Conservation (phyloP, 257 asterid genomes). For the Voacanga thouarsii region DNA sequence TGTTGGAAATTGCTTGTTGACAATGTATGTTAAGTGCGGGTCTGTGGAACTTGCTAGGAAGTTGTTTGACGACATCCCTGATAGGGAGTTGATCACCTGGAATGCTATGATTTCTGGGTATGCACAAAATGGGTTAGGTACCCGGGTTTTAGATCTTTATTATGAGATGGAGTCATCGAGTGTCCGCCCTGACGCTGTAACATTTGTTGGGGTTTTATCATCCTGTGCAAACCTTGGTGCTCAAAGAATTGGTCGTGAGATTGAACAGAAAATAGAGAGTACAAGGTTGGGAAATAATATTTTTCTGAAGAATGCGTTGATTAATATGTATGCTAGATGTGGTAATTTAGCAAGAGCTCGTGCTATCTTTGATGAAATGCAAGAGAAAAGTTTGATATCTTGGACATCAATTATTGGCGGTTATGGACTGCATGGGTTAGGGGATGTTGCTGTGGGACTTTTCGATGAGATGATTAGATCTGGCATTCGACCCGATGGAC, state of each 20-base stretch:
- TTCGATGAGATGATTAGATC: conserved; percentile 64
- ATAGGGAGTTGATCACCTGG: conserved; percentile 76
- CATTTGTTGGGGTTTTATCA: conserved; percentile 75
- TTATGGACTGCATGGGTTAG: conserved; percentile 85
- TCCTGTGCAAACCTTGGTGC: conserved; percentile 88
- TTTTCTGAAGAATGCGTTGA: conserved; percentile 67
- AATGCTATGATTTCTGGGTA: conserved; percentile 92
- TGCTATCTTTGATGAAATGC: conserved; percentile 57
- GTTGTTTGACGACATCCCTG: conserved; percentile 51
- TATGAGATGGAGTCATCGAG: conserved; percentile 50
- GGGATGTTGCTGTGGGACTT: conserved; percentile 59
- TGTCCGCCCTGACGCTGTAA: conserved; percentile 66
- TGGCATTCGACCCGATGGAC: conserved; percentile 61
- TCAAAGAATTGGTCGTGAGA: conserved; percentile 53
- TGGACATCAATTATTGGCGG: conserved; percentile 93
- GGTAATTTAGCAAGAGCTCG: conserved; percentile 70
- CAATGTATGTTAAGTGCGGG: conserved; percentile 80
- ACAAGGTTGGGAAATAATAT: conserved; percentile 44
- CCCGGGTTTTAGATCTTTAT: conserved; percentile 64
- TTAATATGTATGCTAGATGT: conserved; percentile 85
- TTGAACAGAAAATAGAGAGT: conserved; percentile 48
- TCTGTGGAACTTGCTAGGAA: conserved; percentile 47
- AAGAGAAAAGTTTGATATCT: conserved; percentile 63
- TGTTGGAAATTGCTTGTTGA: conserved; percentile 66
- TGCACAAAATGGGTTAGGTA: conserved; percentile 75